Evolutionary conservation across 345 rosid species (phyloP), one percentile per base, ranked within the genome.

Genomic region (Hibiscus syriacus): DNA sequence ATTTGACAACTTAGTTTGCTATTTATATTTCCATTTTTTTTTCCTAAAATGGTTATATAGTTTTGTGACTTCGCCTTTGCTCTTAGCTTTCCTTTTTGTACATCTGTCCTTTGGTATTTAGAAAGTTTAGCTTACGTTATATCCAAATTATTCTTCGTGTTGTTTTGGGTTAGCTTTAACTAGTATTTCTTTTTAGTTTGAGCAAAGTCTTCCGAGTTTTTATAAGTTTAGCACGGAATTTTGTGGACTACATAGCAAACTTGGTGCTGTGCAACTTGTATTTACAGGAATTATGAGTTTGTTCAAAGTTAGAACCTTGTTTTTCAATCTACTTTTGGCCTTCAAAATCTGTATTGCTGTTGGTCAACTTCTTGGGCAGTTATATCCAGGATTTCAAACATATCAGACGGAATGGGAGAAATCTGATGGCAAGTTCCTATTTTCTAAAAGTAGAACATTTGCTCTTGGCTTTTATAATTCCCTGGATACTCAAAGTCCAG

Each of bases 321-420:
- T 68, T 38, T 55, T 81, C 19, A 75, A 52, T 48, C 39, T 78
- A 16, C 68, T 77, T 23, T 34, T 71, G 6, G 66, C 70, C 41
- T 68, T 74, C 17, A 45, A 55, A 38, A 22, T 63, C 49, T 74
- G 77, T 50, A 11, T 58, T 46, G 69, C 71, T 27, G 50, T 53
- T 4, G 19, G 69, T 29, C 82, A 41, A 52, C 39, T 4, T 49
- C 45, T 76, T 57, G 85, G 82, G 19, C 50, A 67, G 66, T 78
- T 85, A 55, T 26, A 63, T 53, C 84, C 87, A 20, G 85, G 90
- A 9, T 83, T 81, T 25, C 64, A 73, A 72, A 77, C 81, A 48
- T 72, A 85, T 41, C 83, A 74, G 72, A 71, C 20, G 75, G 75
- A 83, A 26, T 83, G 79, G 78, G 65, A 38, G 2, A 74, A 76